Base-by-base conservation (phyloP, 129 eudicot genomes). In the Rutidosis leptorrhynchoides region DNA sequence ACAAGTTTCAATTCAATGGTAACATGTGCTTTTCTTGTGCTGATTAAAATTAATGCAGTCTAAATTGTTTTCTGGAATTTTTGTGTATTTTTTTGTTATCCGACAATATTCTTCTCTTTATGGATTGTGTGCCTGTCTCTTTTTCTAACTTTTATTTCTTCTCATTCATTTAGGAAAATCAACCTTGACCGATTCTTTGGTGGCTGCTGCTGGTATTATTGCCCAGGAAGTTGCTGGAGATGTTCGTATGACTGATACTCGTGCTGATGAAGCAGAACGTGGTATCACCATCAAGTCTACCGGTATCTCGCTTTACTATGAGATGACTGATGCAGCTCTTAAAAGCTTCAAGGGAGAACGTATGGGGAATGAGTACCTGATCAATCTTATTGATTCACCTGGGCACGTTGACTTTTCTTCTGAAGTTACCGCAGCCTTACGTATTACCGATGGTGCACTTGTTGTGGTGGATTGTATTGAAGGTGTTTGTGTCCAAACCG, bases 391-490 rank as follows among this genome's bases (percentile, higher is more conserved):
- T 12, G 85, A 83, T 26, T 83, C 89, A 8, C 85, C 85, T 20
- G 89, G 89, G 20, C 89, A 83, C 68, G 89, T 83, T 11, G 89
- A 80, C 69, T 83, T 83, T 35, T 80, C 83, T 0, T 83, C 89
- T 23, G 89, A 83, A 64, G 85, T 83, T 51, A 83, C 89, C 1
- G 89, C 89, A 74, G 89, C 89, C 0, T 75, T 83, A 7, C 89
- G 89, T 65, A 83, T 83, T 58, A 83, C 85, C 6, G 85, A 83
- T 74, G 85, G 89, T 37, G 85, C 89, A 1, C 83, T 83, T 19
- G 92, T 85, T 11, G 88, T 85, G 58, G 88, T 86, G 5, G 92
- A 85, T 61, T 85, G 92, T 62, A 72, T 85, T 56, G 92, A 85
- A 49, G 92, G 92, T 7, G 92, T 85, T 0, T 85, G 92, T 30